phyloP scores from a whole-genome alignment of 192 early-diverging fungal species.

The Podila horticola region DNA sequence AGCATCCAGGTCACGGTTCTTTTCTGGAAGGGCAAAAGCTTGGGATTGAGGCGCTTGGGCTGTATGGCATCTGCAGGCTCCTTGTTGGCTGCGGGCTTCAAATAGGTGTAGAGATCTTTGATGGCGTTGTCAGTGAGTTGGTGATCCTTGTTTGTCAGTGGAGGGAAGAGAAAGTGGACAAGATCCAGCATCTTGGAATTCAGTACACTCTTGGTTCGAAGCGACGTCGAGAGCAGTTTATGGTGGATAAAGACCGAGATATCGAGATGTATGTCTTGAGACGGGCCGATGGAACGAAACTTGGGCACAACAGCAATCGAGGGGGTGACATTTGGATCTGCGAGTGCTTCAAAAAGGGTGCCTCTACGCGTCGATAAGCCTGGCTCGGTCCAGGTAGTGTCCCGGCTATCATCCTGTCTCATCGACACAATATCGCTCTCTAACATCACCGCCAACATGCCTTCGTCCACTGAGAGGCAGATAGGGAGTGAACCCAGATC shows the following conservation, averaged over 20 bases:
- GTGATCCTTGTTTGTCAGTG: background rate
- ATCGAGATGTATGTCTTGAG: background rate
- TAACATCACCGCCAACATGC: constrained; percentile 12
- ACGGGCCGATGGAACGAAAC: background rate
- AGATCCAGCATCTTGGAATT: constrained; percentile 10
- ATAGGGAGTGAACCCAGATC: background rate
- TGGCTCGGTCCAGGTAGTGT: constrained; percentile 4
- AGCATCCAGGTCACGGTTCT: constrained; percentile 31
- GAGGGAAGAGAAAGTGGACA: constrained; percentile 23
- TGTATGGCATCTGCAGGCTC: constrained; percentile 16
- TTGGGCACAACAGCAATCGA: background rate
- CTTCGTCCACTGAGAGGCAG: constrained; percentile 3
- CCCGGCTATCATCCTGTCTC: constrained; percentile 11
- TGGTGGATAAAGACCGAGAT: constrained; percentile 5
- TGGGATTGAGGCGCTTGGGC: constrained; percentile 1
- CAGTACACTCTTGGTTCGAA: background rate
- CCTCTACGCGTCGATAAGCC: background rate
- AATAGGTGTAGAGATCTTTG: constrained; percentile 30
- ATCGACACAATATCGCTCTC: constrained; percentile 9
- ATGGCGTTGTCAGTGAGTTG: constrained; percentile 14
- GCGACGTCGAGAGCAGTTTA: background rate
- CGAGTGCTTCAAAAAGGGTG: constrained; percentile 4
- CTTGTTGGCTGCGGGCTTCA: constrained; percentile 1
- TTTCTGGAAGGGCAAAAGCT: constrained; percentile 23
- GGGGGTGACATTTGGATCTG: background rate